Evolutionary conservation across 768 basidiomycete genomes (phyloP).

Genomic region (Phlegmacium glaucopus): DNA sequence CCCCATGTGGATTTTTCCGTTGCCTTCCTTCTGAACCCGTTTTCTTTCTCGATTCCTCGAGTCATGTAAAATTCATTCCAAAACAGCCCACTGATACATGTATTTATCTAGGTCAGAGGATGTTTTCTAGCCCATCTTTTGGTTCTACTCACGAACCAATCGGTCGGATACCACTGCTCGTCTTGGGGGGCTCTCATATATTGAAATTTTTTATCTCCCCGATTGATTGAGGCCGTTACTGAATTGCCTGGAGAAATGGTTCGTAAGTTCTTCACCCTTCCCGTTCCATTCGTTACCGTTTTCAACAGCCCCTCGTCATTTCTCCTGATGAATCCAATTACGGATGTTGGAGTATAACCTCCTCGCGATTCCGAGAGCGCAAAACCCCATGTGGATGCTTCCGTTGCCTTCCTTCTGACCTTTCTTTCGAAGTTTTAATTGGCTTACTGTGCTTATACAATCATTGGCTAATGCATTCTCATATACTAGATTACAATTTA

Average conservation of each 20-base stretch:
- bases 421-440: neutral
- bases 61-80: neutral
- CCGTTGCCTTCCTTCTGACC: constrained; percentile 68
- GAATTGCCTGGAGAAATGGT: neutral
- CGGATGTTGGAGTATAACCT: constrained; percentile 25
- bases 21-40: constrained; percentile 58
- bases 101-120: constrained; percentile 5
- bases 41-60: neutral
- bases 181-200: neutral
- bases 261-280: constrained; percentile 3
- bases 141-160: too few relatives aligned
- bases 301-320: neutral
- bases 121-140: neutral
- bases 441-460: neutral
- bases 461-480: neutral
- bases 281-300: constrained; percentile 1
- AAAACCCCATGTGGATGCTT: constrained; percentile 51
- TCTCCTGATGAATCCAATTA: constrained; percentile 21
- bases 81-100: constrained; percentile 8
- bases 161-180: too few relatives aligned
- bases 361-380: constrained; percentile 25
- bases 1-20: constrained; percentile 57
- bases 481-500: neutral
- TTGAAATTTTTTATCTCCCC: neutral
- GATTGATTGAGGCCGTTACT: neutral